Evolutionary conservation across 192 early-diverging fungal genomes (phyloP), one percentile per base, ranked within the genome.

Genomic region (Podila clonocystis): DNA sequence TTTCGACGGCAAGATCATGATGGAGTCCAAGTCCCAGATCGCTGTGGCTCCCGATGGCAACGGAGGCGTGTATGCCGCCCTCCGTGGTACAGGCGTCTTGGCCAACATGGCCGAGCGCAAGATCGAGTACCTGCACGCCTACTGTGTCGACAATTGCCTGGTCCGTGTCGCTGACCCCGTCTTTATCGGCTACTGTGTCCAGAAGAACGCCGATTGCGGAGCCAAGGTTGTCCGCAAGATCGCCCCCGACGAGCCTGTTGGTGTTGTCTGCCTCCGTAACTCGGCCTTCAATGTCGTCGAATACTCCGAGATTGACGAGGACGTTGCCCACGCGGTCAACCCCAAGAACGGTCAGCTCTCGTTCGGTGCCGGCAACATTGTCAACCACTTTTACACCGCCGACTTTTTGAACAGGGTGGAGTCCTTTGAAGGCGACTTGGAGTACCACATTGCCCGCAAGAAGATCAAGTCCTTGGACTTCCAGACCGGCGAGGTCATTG

Each of bases 111-210:
- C 90, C 36, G 78, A 85, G 58, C 93, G 96, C 74, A 92, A 94
- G 36, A 90, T 99, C 66, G 88, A 92, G 72, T 97, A 94, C 82
- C 84, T 96, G 29, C 98, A 99, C 83, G 92, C 92, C 36, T 98
- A 98, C 89, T 95, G 97, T 78, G 97, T 99, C 30, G 98, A 99
- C 84, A 99, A 99, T 84, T 97, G 97, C 64, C 86, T 99, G 29
- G 97, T 97, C 70, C 93, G 94, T 60, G 97, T 99, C 17, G 97
- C 97, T 5, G 96, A 98, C 82, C 98, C 98, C 17, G 91, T 94
- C 48, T 99, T 99, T 70, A 88, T 98, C 74, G 98, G 97, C 30
- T 98, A 97, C 86, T 94, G 94, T 70, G 88, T 96, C 36, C 89
- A 86, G 29, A 94, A 95, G 68, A 90, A 93, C 61, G 94, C 97